A percentile compares a stretch with the other conserved stretches of the same genome.
Conservation (phyloP, 2,329 filamentous ascomycete genomes). For the Mollisiaceae sp. region DNA sequence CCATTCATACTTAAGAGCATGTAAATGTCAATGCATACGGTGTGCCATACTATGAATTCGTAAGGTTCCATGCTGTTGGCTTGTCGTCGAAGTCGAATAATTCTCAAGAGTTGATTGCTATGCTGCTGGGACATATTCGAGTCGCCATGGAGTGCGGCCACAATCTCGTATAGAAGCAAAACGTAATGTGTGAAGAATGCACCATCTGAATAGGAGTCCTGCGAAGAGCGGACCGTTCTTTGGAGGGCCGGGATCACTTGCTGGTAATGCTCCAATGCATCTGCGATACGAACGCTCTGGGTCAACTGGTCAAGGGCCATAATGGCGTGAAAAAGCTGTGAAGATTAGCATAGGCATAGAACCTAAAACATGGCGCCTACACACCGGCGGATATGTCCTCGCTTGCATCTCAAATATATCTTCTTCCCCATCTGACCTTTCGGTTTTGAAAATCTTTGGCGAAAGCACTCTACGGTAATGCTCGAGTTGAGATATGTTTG, state of each 20-base stretch:
- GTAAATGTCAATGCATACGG: constrained; percentile 60
- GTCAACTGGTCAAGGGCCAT: constrained; percentile 62
- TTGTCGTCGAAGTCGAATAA: constrained; percentile 53
- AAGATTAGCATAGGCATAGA: neutral
- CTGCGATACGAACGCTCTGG: constrained; percentile 51
- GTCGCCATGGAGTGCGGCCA: constrained; percentile 39
- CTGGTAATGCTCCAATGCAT: constrained; percentile 59
- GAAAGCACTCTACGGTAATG: constrained; percentile 41
- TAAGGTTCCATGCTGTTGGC: constrained; percentile 51
- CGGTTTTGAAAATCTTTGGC: constrained; percentile 30
- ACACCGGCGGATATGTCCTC: constrained; percentile 51
- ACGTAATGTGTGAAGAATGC: constrained; percentile 43
- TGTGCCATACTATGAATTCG: constrained; percentile 58
- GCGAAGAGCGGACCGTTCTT: constrained; percentile 48
- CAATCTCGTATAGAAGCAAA: constrained; percentile 13
- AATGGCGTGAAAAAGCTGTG: constrained; percentile 57
- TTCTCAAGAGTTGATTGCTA: constrained; percentile 55
- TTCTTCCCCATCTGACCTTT: constrained; percentile 37
- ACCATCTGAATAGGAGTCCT: constrained; percentile 61
- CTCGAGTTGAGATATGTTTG: constrained; percentile 23
- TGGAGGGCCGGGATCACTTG: constrained; percentile 56
- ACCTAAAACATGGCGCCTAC: neutral
- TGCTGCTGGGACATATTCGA: constrained; percentile 58
- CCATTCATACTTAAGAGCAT: constrained; percentile 58
- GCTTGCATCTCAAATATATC: constrained; percentile 54